phyloP scores from a whole-genome alignment of 2,329 filamentous ascomycete genomes.

The Sphaceloma murrayae region DNA sequence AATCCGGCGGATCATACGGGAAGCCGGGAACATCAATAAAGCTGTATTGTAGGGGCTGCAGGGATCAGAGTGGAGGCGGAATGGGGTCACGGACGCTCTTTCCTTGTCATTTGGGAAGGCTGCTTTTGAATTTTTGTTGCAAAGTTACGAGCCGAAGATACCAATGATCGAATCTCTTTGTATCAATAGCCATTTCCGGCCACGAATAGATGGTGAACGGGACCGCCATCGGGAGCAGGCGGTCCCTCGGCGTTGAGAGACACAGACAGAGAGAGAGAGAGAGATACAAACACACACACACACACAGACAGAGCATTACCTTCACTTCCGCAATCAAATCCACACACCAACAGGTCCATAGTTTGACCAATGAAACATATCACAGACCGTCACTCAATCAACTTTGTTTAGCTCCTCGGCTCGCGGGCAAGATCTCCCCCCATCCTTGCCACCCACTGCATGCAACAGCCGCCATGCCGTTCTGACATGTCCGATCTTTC shows the following conservation, averaged over 20 bases:
- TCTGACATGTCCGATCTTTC: constrained; percentile 10
- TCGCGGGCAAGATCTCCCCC: constrained; percentile 1
- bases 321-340: constrained; percentile 1
- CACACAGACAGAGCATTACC: not conserved
- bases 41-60: constrained; percentile 11
- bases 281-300: too few species aligned
- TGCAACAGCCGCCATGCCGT: not conserved
- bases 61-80: too few species aligned
- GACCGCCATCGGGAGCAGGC: too few species aligned
- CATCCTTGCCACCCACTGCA: constrained; percentile 1
- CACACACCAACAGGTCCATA: not conserved
- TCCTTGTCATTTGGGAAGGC: constrained; percentile 2
- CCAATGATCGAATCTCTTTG: constrained; percentile 14
- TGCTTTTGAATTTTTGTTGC: constrained; percentile 2
- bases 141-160: constrained; percentile 12
- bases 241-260: constrained; percentile 10
- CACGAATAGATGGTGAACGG: too few species aligned
- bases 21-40: constrained; percentile 17
- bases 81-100: constrained; percentile 1
- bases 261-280: too few species aligned
- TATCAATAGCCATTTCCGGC: constrained; percentile 12
- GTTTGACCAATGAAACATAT: not conserved
- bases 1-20: constrained; percentile 16
- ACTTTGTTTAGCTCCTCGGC: not conserved
- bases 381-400: not conserved